Evolutionary conservation across 805 yeast genomes (phyloP), one percentile per base, ranked within the genome.

Genomic region (Starmera caribaea): DNA sequence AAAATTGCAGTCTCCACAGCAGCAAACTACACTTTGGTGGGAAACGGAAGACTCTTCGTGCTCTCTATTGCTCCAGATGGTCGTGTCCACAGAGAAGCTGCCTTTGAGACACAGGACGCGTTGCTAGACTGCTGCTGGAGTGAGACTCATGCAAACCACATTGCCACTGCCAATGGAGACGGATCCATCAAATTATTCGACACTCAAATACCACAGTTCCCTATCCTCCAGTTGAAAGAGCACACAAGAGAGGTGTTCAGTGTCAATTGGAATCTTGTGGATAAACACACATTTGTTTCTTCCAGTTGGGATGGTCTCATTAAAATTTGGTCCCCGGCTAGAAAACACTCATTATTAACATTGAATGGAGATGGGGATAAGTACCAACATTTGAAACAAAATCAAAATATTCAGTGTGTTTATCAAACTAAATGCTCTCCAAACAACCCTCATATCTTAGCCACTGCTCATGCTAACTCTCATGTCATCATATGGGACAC

Each of bases 231-330:
- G 50, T 83, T 74, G 66, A 71, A 73, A 36, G 97, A 85, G 51
- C 98, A 90, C 59, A 61, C 71, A 26, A 66, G 78, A 36, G 95
- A 85, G 55, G 89, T 80, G 9, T 80, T 82, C 45, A 70, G 81
- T 14, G 74, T 83, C 30, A 74, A 75, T 50, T 83, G 92, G 92
- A 81, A 79, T 53, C 55, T 80, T 43, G 73, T 77, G 4, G 81
- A 79, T 45, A 83, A 87, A 60, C 54, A 71, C 5, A 66, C 66
- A 14, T 85, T 90, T 59, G 77, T 81, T 32, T 72, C 90, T 15
- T 73, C 89, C 24, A 81, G 95, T 8, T 90, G 97, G 97, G 97
- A 90, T 58, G 96, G 97, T 0, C 65, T 82, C 0, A 73, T 89
- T 31, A 86, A 85, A 58, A 53, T 86, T 4, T 85, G 95, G 95